These are phyloP conservation scores for Bimuria novae-zelandiae DNA, from an alignment of 2,329 filamentous ascomycete species.

Conservation along the genomic window DNA sequence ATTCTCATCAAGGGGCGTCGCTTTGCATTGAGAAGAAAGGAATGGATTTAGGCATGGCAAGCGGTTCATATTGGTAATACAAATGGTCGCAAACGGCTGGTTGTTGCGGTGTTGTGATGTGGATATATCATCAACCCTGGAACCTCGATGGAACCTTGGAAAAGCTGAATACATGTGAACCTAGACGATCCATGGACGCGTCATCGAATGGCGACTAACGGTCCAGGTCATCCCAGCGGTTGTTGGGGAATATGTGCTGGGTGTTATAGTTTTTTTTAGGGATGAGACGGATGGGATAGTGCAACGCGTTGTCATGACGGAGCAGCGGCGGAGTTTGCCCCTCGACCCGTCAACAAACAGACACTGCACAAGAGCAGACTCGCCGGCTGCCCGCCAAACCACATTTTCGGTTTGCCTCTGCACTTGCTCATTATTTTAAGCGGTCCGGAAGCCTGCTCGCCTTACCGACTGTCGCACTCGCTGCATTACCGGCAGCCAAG, in stretches of 20 bases:
- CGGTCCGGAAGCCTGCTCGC: background rate
- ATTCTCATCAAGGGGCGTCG: constrained; percentile 12
- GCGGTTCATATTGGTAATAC: background rate
- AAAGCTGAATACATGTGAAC: background rate
- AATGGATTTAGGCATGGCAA: background rate
- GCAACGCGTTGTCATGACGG: constrained; percentile 6
- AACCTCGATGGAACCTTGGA: too few relatives aligned
- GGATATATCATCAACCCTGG: background rate
- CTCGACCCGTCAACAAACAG: constrained; percentile 18
- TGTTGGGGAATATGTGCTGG: background rate
- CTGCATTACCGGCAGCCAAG: constrained; percentile 7
- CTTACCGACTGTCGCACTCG: background rate
- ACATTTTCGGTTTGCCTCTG: background rate
- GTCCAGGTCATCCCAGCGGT: constrained; percentile 1
- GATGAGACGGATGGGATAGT: background rate
- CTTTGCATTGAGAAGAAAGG: constrained; percentile 12
- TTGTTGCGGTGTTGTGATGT: background rate
- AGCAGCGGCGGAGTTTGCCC: constrained; percentile 4
- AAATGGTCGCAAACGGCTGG: constrained; percentile 10
- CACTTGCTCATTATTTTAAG: background rate
- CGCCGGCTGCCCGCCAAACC: background rate
- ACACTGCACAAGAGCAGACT: background rate
- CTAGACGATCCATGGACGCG: too few relatives aligned
- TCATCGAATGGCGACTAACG: constrained; percentile 1
- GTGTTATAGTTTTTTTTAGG: background rate